Evolutionary conservation across 495 filamentous ascomycete species (phyloP).

Genomic region (Penicillium samsonianum): DNA sequence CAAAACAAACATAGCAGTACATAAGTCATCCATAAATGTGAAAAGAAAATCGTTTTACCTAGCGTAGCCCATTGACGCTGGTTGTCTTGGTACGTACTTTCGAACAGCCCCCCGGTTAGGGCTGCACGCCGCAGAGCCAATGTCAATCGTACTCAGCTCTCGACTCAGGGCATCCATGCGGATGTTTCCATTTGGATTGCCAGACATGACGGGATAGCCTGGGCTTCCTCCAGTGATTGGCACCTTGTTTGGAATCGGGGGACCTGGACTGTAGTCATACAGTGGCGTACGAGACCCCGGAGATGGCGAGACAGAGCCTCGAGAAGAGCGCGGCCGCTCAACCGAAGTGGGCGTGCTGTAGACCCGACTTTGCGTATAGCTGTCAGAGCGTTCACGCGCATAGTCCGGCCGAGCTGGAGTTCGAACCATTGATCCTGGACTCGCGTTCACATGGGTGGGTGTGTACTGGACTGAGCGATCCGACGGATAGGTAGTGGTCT

Average conservation of each 20-base stretch:
- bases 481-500: constrained; percentile 16
- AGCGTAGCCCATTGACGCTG: constrained; percentile 38
- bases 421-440: constrained; percentile 20
- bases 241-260: constrained; percentile 76
- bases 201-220: constrained; percentile 31
- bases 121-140: constrained; percentile 55
- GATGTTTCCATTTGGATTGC: constrained; percentile 30
- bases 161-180: constrained; percentile 69
- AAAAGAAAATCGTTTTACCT: constrained; percentile 17
- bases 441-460: constrained; percentile 21
- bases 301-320: constrained; percentile 37
- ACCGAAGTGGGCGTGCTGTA: constrained; percentile 30
- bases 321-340: constrained; percentile 31
- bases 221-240: constrained; percentile 53
- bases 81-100: constrained; percentile 27
- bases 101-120: constrained; percentile 30
- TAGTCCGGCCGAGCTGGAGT: constrained; percentile 28
- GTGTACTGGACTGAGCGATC: constrained; percentile 24
- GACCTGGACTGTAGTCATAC: constrained; percentile 44
- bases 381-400: constrained; percentile 25
- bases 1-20: constrained; percentile 20
- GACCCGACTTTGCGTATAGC: constrained; percentile 24
- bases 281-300: constrained; percentile 35
- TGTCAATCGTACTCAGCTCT: constrained; percentile 81
- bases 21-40: constrained; percentile 19